Base-by-base conservation (phyloP, 139 green algal genomes). In the Edaphochlamys debaryana region DNA sequence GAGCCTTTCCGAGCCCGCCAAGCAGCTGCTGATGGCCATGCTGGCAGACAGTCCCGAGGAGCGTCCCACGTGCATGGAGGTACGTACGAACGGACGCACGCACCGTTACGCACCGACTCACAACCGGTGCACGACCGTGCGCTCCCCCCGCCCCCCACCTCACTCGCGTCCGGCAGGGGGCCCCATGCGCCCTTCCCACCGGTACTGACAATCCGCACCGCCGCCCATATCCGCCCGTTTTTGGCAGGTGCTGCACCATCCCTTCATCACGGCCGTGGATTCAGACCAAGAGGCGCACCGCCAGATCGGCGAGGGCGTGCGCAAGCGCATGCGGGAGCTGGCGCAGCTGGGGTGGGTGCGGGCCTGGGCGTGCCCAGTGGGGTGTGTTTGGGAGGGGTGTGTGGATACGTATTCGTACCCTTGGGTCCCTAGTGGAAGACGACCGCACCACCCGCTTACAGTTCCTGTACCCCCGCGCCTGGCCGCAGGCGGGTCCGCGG, bases 1-100 rank as follows among this genome's bases (percentile, higher is more conserved):
- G 25, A 25, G 56, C 9, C 73, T 80, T 15, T 80, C 73, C 36
- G 37, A 37, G 37, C 29, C 58, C 0, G 73, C 73, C 9, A 52
- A 32, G 15, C 29, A 60, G 37, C 73, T 80, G 73, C 73, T 80
- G 29, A 37, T 80, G 37, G 27, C 40, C 4, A 69, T 80, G 73
- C 58, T 80, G 73, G 56, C 73, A 6, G 73, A 80, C 60, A 38
- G 60, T 38, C 58, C 56, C 62, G 32, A 22, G 38, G 38, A 32
- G 29, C 56, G 73, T 5, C 73, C 73, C 29, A 80, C 27, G 50
- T 69, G 64, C 17, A 4, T 69, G 64, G 64, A n/a, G n/a, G n/a
- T n/a, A n/a, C n/a, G n/a, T n/a, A n/a, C n/a, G n/a, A n/a, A n/a
- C n/a, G n/a, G n/a, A n/a, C n/a, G n/a, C n/a, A n/a, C n/a, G n/a